A percentile compares a stretch with the other conserved stretches of the same genome.
Conservation (phyloP, 1,139 yeast species). For the Geotrichum bryndzae region DNA sequence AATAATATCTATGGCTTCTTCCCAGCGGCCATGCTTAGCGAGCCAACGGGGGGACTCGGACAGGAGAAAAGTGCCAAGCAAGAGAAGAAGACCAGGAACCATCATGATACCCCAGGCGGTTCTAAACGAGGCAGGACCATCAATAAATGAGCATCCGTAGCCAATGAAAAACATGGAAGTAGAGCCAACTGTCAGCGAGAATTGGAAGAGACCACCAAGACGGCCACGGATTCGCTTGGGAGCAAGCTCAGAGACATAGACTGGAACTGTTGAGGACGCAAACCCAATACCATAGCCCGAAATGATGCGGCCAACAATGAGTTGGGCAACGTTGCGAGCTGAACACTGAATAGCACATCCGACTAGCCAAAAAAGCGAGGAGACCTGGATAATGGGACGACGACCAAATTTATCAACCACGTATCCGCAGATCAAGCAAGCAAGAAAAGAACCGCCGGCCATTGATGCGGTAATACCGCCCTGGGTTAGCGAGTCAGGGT, state of each 20-base stretch:
- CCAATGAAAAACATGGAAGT: slow-evolving; percentile 53
- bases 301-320: slow-evolving; percentile 55
- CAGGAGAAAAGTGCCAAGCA: slow-evolving; percentile 45
- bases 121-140: slow-evolving; percentile 52
- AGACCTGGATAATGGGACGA: slow-evolving; percentile 63
- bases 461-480: slow-evolving; percentile 96
- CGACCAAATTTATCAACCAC: slow-evolving; percentile 73
- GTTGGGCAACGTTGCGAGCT: slow-evolving; percentile 67
- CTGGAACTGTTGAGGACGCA: slow-evolving; percentile 66
- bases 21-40: slow-evolving; percentile 59
- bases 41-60: slow-evolving; percentile 78
- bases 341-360: slow-evolving; percentile 84
- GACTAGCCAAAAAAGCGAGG: slow-evolving; percentile 66
- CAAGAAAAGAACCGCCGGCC: slow-evolving; percentile 75
- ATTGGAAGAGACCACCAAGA: slow-evolving; percentile 61
- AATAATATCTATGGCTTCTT: slow-evolving; percentile 52
- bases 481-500: slow-evolving; percentile 45
- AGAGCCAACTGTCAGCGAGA: slow-evolving; percentile 65
- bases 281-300: slow-evolving; percentile 68
- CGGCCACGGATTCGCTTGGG: slow-evolving; percentile 62
- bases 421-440: slow-evolving; percentile 34
- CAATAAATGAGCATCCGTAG: slow-evolving; percentile 50
- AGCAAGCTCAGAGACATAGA: slow-evolving; percentile 67
- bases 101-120: slow-evolving; percentile 65
- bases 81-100: slow-evolving; percentile 51